phyloP scores from a whole-genome alignment of 1,139 yeast genomes.

The Candida frijolesensis region DNA sequence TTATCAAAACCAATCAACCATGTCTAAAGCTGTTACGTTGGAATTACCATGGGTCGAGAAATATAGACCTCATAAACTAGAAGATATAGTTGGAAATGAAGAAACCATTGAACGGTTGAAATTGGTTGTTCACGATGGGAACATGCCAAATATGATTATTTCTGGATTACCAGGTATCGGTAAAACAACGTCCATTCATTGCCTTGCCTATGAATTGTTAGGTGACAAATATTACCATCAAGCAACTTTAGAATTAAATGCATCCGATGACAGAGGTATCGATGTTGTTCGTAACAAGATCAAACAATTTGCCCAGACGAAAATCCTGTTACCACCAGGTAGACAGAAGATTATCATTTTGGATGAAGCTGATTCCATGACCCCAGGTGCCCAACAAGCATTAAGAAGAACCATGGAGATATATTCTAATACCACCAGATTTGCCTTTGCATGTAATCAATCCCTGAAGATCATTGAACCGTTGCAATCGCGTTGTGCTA shows the following conservation, averaged over 20 bases:
- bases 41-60: conserved; percentile 85
- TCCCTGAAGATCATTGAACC: conserved; percentile 95
- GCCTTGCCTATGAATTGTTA: conserved; percentile 82
- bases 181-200: conserved; percentile 89
- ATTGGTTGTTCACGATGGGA: conserved; percentile 87
- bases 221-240: conserved; percentile 69
- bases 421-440: conserved; percentile 89
- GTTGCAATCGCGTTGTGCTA: conserved; percentile 94
- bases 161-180: conserved; percentile 97
- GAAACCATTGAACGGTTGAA: conserved; percentile 86
- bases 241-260: conserved; percentile 82
- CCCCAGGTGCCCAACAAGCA: conserved; percentile 98
- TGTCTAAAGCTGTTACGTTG: conserved; percentile 19
- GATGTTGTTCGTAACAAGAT: conserved; percentile 52
- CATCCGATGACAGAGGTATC: conserved; percentile 53
- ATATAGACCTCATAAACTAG: conserved; percentile 77
- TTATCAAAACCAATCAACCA: neutral
- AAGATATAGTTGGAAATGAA: conserved; percentile 90
- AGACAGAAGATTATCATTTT: conserved; percentile 78
- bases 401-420: conserved; percentile 96
- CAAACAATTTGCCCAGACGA: conserved; percentile 70
- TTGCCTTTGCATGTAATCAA: conserved; percentile 97
- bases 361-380: conserved; percentile 98
- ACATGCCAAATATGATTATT: conserved; percentile 94
- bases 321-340: conserved; percentile 56